A percentile compares a stretch with the other conserved stretches of the same genome.
Evolutionary conservation across 495 filamentous ascomycete species (phyloP).

Genomic region (Bathelium albidoporum): DNA sequence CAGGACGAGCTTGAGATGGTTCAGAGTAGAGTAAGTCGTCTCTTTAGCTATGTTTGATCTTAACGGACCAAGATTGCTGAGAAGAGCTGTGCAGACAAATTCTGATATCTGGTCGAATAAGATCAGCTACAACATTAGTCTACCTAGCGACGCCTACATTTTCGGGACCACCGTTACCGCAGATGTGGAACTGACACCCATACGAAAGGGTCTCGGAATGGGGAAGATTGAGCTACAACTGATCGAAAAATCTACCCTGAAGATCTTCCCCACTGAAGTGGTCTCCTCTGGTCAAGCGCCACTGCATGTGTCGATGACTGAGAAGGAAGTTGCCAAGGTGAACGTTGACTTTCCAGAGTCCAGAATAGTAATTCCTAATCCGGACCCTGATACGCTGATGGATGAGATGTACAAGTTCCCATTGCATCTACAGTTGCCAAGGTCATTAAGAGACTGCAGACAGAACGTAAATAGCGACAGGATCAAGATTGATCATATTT

Average conservation of each 20-base stretch:
- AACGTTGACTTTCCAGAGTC: conserved; percentile 31
- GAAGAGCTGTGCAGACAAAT: conserved; percentile 20
- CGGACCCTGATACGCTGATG: conserved; percentile 54
- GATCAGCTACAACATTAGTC: conserved; percentile 79
- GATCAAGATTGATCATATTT: conserved; percentile 80
- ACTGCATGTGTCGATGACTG: conserved; percentile 8
- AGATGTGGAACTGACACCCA: conserved; percentile 68
- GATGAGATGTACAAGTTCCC: conserved; percentile 67
- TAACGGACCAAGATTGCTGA: no score
- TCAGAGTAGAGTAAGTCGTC: conserved; percentile 8
- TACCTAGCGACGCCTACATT: conserved; percentile 81
- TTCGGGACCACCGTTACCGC: conserved; percentile 76
- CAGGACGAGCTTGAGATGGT: conserved; percentile 59
- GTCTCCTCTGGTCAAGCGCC: conserved; percentile 14
- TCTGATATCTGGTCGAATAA: conserved; percentile 95
- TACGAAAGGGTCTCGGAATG: conserved; percentile 78
- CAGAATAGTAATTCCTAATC: conserved; percentile 34
- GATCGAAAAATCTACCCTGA: conserved; percentile 45
- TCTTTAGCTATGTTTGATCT: no score
- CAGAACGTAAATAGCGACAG: conserved; percentile 75
- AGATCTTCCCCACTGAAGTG: conserved; percentile 21
- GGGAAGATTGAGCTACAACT: conserved; percentile 65
- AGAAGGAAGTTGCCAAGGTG: conserved; percentile 22
- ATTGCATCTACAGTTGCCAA: conserved; percentile 60
- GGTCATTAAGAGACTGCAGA: conserved; percentile 63